Conservation (phyloP, 805 yeast genomes). For the Nakazawaea sp. region DNA sequence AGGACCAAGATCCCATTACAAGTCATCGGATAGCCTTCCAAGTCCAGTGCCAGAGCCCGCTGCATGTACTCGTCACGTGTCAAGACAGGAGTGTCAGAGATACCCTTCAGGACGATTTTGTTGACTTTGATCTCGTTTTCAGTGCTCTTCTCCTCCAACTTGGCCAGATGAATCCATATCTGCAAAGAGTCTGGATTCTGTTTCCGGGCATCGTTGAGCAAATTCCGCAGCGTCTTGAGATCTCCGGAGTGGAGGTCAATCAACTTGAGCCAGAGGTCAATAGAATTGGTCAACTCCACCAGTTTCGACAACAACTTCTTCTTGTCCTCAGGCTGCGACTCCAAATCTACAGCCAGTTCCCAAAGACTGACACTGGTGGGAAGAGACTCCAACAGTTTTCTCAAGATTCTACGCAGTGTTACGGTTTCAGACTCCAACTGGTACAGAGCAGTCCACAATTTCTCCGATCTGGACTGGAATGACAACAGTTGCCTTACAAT, state of each 20-base stretch:
- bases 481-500: constrained; percentile 63
- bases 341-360: constrained; percentile 57
- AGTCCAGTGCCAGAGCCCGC: constrained; percentile 49
- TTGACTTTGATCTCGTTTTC: constrained; percentile 37
- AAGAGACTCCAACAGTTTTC: constrained; percentile 62
- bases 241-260: constrained; percentile 37
- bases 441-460: constrained; percentile 68
- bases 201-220: constrained; percentile 57
- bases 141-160: constrained; percentile 52
- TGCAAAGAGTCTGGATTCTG: constrained; percentile 36
- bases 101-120: constrained; percentile 43
- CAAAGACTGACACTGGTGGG: constrained; percentile 61
- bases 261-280: constrained; percentile 59
- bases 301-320: constrained; percentile 56
- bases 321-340: constrained; percentile 42
- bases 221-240: constrained; percentile 41
- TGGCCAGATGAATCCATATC: constrained; percentile 67
- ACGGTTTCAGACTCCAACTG: constrained; percentile 54
- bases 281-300: constrained; percentile 56
- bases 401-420: constrained; percentile 50
- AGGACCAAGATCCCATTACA: constrained; percentile 46
- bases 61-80: constrained; percentile 44
- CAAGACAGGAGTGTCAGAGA: constrained; percentile 30
- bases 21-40: constrained; percentile 35
- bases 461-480: constrained; percentile 45